These are phyloP conservation scores for Blumeriella jaapii DNA, from an alignment of 2,329 filamentous ascomycete genomes.

Conservation along the genomic window DNA sequence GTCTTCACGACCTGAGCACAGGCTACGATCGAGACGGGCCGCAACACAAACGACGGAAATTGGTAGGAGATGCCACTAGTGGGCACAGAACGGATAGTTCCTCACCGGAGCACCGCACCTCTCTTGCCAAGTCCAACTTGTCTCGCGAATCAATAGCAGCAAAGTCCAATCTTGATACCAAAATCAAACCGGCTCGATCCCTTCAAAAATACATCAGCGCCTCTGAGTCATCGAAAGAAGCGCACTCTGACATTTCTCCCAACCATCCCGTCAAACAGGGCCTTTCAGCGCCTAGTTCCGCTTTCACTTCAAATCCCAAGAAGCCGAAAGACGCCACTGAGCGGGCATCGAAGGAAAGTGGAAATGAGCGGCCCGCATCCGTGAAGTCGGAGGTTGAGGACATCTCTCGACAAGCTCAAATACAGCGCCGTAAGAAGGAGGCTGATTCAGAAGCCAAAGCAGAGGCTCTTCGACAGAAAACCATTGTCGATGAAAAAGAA, in stretches of 20 bases:
- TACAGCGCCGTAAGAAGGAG: slow-evolving; percentile 10
- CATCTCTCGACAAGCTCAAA: slow-evolving; percentile 17
- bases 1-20: slow-evolving; percentile 31
- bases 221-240: slow-evolving; percentile 6
- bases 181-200: slow-evolving; percentile 9
- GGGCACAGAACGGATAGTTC: slow-evolving; percentile 19
- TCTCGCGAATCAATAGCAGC: slow-evolving; percentile 14
- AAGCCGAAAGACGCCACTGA: slow-evolving; percentile 10
- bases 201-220: slow-evolving; percentile 8
- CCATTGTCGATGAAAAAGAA: slow-evolving; percentile 27
- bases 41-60: slow-evolving; percentile 43
- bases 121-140: slow-evolving; percentile 11
- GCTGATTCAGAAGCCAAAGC: slow-evolving; percentile 4
- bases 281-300: slow-evolving; percentile 4
- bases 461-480: slow-evolving; percentile 9
- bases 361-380: slow-evolving; percentile 26
- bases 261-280: slow-evolving; percentile 11
- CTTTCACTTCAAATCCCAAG: slow-evolving; percentile 7
- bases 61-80: slow-evolving; percentile 36
- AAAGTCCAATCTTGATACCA: slow-evolving; percentile 11
- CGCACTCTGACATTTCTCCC: slow-evolving; percentile 10
- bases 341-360: slow-evolving; percentile 6
- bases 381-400: slow-evolving; percentile 29
- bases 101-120: slow-evolving; percentile 20
- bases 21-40: slow-evolving; percentile 43